These are phyloP conservation scores for Sugiyamaella valdiviana DNA, from an alignment of 805 yeast species.

Conservation along the genomic window DNA sequence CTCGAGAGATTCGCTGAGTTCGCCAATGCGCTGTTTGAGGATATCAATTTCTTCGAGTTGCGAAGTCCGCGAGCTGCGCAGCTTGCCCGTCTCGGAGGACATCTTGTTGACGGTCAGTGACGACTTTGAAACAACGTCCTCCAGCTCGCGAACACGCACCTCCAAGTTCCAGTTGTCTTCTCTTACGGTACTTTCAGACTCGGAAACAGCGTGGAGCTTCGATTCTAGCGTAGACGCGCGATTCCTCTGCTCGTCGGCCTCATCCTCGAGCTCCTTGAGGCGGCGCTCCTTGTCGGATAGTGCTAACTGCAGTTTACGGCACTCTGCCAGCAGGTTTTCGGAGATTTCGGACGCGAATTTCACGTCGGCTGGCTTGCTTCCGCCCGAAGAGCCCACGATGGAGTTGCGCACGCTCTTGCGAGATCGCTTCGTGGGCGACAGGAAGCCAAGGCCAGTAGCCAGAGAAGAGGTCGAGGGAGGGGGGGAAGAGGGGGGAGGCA, in stretches of 20 bases:
- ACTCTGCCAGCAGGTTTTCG: conserved; percentile 29
- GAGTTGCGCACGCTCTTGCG: conserved; percentile 4
- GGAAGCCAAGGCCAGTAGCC: neutral
- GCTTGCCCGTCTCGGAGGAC: conserved; percentile 22
- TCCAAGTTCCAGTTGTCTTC: conserved; percentile 36
- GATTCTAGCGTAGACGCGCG: conserved; percentile 19
- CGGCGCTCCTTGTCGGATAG: conserved; percentile 20
- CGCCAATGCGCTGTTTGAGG: conserved; percentile 25
- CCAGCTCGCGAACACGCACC: conserved; percentile 29
- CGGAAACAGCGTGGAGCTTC: conserved; percentile 17
- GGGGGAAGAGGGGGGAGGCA: neutral
- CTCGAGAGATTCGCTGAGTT: conserved; percentile 24
- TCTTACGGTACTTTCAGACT: conserved; percentile 24
- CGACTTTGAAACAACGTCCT: conserved; percentile 20
- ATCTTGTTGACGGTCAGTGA: conserved; percentile 23
- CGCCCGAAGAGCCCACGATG: conserved; percentile 9
- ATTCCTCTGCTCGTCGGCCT: conserved; percentile 17
- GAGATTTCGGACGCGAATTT: conserved; percentile 31
- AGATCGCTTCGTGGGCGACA: conserved; percentile 9
- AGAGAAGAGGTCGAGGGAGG: neutral
- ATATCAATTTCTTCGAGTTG: conserved; percentile 28
- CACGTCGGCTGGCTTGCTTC: conserved; percentile 15
- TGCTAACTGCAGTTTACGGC: conserved; percentile 28
- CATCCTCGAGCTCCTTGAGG: conserved; percentile 14
- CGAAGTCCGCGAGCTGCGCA: conserved; percentile 17